Evolutionary conservation across 139 green algal species (phyloP), one percentile per base, ranked within the genome.

Genomic region (Dunaliella primolecta): DNA sequence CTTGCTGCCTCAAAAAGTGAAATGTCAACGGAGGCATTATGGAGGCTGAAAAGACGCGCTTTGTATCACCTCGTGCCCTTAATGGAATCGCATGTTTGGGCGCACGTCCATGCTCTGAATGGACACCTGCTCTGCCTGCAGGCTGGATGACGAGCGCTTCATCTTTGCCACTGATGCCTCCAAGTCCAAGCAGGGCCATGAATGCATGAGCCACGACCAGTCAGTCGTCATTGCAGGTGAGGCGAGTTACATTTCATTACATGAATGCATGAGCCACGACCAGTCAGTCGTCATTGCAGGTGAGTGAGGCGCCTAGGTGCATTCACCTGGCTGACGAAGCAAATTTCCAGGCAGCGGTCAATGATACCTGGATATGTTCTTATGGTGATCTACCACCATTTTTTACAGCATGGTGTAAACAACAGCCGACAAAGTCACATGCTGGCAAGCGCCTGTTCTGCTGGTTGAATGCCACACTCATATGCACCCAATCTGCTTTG

Each of bases 151-250:
- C 0, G 56, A 75, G 33, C 86, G 78, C 25, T 29, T 86, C 37
- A 77, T 89, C 21, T n/a, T 91, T 29, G 83, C 85, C 29, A 86
- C 36, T 29, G 88, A 91, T 81, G 86, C 86, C 76, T 78, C 85
- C 76, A 91, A 91, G 85, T 3, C 35, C 34, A 91, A 35, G 36
- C 88, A 91, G 85, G 46, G 83, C 21, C 82, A 84, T 64, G 75
- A 78, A 36, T 91, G 88, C 81, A 91, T 89, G 83, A 38, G 76
- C 33, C 84, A 86, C 75, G 88, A 91, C 78, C 88, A 91, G 84
- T 71, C 46, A 2, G 36, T 89, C 0, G 57, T 84, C 38, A 85
- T 91, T 64, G 46, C 46, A 64, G 46, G 46, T 64, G 46, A 64
- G 46, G 46, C 46, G 46, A 64, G 46, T 15, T 15, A 64, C 15